Base-by-base conservation (phyloP, 164 flowering plant species). In the Tetracentron sinense region DNA sequence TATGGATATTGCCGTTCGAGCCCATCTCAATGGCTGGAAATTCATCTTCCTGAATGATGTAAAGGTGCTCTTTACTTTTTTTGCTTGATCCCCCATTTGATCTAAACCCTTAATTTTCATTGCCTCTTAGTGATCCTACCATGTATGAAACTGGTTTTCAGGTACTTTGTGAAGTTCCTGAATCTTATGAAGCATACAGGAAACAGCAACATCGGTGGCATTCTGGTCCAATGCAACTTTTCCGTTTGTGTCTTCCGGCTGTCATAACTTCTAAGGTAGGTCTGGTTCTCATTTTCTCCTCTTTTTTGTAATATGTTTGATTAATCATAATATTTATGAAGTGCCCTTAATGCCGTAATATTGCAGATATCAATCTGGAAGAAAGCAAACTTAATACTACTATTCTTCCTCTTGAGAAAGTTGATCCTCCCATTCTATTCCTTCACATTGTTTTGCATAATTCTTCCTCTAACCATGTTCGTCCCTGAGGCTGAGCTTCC, bases 141-240 rank as follows among this genome's bases (percentile, higher is more conserved):
- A 15, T 62, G n/a, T 27, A 12, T 44, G 25, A 56, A 38, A 33
- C 46, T 42, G 28, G 42, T 31, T 54, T 61, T 61, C 78, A 89
- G 96, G 85, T 79, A 65, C 83, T 78, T 33, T 89, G 96, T 72
- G 96, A 89, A 75, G 78, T 89, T 56, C 95, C 95, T 1, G 95
- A 88, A 69, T 88, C 92, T 12, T 86, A 83, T 68, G 95, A 86
- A 75, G 95, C 95, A 54, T 88, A 88, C 65, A 74, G 75, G 66
- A 88, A 88, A 72, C 95, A 88, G 72, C 95, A 89, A 62, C 88
- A 89, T 64, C 80, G 96, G 22, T 89, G 96, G 96, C 96, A 89
- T 71, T 89, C 96, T 30, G 96, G 96, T 53, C 96, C 96, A 27
- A 89, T 89, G 96, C 96, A 89, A 48, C 83, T 89, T 21, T 86